Evolutionary conservation across 257 asterid species (phyloP).

Genomic region (Jaltomata sinuosa): DNA sequence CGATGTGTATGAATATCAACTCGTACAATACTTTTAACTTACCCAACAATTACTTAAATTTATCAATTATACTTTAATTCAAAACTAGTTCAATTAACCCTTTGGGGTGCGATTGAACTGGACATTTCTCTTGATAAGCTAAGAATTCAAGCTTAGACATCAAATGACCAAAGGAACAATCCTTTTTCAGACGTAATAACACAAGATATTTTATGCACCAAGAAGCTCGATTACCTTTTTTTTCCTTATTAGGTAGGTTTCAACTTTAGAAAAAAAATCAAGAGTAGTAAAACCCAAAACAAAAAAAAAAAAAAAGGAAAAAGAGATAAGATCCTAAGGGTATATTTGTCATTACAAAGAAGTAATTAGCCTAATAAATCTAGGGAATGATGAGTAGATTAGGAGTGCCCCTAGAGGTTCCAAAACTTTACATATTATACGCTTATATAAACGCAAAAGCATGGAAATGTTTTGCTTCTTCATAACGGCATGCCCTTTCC

Average conservation of each 20-base stretch:
- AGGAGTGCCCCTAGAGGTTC: constrained; percentile 4
- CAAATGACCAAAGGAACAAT: too few species aligned
- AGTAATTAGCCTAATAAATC: background rate
- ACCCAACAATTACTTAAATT: background rate
- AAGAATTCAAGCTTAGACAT: too few species aligned
- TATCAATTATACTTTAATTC: background rate
- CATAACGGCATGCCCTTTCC: constrained; percentile 17
- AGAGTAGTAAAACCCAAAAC: background rate
- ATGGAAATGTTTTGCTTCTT: constrained; percentile 16
- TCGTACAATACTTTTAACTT: background rate
- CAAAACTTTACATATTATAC: background rate
- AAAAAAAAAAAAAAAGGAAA: too few species aligned
- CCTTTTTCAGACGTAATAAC: too few species aligned
- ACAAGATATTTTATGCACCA: too few species aligned
- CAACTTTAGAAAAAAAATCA: background rate
- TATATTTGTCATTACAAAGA: constrained; percentile 1
- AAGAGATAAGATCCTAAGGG: background rate
- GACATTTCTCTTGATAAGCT: too few species aligned
- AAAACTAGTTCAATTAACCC: background rate
- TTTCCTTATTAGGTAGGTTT: background rate
- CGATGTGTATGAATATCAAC: background rate
- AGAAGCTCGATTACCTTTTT: too few species aligned
- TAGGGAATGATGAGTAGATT: background rate
- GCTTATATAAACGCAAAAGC: background rate
- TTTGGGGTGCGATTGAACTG: background rate